Evolutionary conservation across 495 filamentous ascomycete species (phyloP).

Genomic region (Penicillium verhagenii): DNA sequence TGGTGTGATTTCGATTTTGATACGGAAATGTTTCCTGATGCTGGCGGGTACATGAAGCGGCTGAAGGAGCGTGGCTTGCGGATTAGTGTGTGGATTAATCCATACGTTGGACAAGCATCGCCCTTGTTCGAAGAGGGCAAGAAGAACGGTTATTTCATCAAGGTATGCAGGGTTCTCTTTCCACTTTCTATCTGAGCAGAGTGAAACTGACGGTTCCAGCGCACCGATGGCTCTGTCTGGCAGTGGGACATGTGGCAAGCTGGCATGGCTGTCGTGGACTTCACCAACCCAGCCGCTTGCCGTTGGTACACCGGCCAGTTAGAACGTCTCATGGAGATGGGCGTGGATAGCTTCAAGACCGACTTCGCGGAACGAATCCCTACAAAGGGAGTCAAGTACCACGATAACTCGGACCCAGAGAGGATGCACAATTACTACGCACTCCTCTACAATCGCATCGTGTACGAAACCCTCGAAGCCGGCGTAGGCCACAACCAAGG

Average conservation of each 20-base stretch:
- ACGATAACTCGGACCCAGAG: conserved; percentile 53
- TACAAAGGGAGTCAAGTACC: conserved; percentile 57
- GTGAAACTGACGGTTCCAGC: conserved; percentile 19
- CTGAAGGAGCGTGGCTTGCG: conserved; percentile 62
- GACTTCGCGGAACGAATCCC: conserved; percentile 74
- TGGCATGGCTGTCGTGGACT: conserved; percentile 72
- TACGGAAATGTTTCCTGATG: conserved; percentile 65
- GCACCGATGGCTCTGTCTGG: conserved; percentile 66
- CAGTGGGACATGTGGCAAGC: conserved; percentile 76
- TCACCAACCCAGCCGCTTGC: conserved; percentile 67
- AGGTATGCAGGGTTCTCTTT: conserved; percentile 27
- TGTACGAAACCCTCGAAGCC: conserved; percentile 61
- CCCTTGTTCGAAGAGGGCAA: conserved; percentile 63
- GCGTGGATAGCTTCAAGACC: conserved; percentile 70
- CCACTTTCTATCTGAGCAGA: background rate
- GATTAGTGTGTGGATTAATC: conserved; percentile 72
- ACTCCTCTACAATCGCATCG: conserved; percentile 66
- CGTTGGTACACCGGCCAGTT: conserved; percentile 60
- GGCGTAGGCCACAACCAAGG: conserved; percentile 58
- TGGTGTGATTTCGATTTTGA: conserved; percentile 77
- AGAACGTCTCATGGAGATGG: conserved; percentile 59
- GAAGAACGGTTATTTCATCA: conserved; percentile 65
- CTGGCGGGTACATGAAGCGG: conserved; percentile 58
- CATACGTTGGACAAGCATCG: conserved; percentile 67
- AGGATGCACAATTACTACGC: conserved; percentile 78